Conservation (phyloP, 495 filamentous ascomycete genomes). For the Staphylotrichum tortipilum region DNA sequence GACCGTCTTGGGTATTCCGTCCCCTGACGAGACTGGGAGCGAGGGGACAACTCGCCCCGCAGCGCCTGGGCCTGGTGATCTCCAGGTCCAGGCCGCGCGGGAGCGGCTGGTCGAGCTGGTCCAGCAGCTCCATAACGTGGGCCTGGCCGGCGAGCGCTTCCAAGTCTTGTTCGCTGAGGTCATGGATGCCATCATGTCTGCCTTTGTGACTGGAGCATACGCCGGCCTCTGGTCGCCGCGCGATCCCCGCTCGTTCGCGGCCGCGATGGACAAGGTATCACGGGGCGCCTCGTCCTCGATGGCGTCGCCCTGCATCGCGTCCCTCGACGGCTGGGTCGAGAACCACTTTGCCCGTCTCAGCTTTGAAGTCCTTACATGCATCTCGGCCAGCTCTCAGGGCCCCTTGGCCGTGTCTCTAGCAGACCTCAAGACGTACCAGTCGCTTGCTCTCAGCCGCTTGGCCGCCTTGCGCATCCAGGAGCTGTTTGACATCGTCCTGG, state of each 20-base stretch:
- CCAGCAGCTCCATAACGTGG: slow-evolving; percentile 57
- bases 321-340: slow-evolving; percentile 62
- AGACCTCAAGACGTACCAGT: slow-evolving; percentile 71
- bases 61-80: slow-evolving; percentile 15
- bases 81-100: slow-evolving; percentile 34
- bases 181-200: slow-evolving; percentile 61
- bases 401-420: slow-evolving; percentile 38
- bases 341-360: slow-evolving; percentile 59
- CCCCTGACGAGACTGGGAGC: slow-evolving; percentile 11
- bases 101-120: slow-evolving; percentile 49
- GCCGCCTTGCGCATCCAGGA: slow-evolving; percentile 70
- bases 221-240: slow-evolving; percentile 44
- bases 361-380: slow-evolving; percentile 48
- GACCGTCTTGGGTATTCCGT: slow-evolving; percentile 48
- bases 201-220: slow-evolving; percentile 54
- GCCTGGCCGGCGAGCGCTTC: slow-evolving; percentile 63
- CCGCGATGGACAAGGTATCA: slow-evolving; percentile 16
- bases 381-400: slow-evolving; percentile 20
- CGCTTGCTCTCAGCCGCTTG: slow-evolving; percentile 68
- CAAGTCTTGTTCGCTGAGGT: slow-evolving; percentile 69
- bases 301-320: slow-evolving; percentile 45
- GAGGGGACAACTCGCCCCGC: slow-evolving; percentile 12
- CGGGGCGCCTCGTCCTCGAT: slow-evolving; percentile 28
- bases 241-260: slow-evolving; percentile 6
- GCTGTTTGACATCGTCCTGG: slow-evolving; percentile 79